Percentiles rank a stretch among this genome's conserved stretches.
phyloP scores from a whole-genome alignment of 1,284 basidiomycete genomes.

The Puccinia coronata region DNA sequence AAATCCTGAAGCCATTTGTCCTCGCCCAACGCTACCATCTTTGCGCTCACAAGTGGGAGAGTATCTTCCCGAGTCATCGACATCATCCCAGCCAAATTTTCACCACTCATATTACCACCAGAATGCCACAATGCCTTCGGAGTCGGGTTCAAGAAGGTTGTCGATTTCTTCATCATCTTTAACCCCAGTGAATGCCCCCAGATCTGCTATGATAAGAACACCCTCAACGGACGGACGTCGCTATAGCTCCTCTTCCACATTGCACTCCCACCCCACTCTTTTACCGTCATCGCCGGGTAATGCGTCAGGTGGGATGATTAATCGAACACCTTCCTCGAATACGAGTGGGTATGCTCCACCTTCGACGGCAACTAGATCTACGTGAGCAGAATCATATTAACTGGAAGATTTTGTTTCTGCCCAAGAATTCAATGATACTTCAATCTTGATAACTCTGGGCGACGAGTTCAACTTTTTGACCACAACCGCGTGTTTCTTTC shows the following conservation, averaged over 20 bases:
- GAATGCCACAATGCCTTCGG: slow-evolving; percentile 1
- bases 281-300: not conserved
- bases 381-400: not conserved
- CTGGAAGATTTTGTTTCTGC: not conserved
- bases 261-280: not conserved
- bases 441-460: not conserved
- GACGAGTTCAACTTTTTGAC: not conserved
- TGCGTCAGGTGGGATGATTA: not conserved
- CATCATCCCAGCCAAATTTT: slow-evolving; percentile 26
- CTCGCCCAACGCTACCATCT: slow-evolving; percentile 36
- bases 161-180: slow-evolving; percentile 32
- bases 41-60: slow-evolving; percentile 46
- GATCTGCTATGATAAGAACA: slow-evolving; percentile 6
- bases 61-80: slow-evolving; percentile 39
- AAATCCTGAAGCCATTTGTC: slow-evolving; percentile 10
- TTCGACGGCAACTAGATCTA: slow-evolving; percentile 28
- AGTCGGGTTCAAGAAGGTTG: slow-evolving; percentile 26
- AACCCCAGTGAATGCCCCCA: not conserved
- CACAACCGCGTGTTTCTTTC: not conserved
- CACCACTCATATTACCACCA: slow-evolving; percentile 23
- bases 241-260: slow-evolving; percentile 6
- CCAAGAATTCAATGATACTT: not conserved
- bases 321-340: slow-evolving; percentile 1
- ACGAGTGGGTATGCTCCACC: not conserved
- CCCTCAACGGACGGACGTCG: slow-evolving; percentile 10